Percentiles rank a stretch among this genome's conserved stretches.
phyloP scores from a whole-genome alignment of 164 flowering plant species.

The Tetrastigma voinierianum region DNA sequence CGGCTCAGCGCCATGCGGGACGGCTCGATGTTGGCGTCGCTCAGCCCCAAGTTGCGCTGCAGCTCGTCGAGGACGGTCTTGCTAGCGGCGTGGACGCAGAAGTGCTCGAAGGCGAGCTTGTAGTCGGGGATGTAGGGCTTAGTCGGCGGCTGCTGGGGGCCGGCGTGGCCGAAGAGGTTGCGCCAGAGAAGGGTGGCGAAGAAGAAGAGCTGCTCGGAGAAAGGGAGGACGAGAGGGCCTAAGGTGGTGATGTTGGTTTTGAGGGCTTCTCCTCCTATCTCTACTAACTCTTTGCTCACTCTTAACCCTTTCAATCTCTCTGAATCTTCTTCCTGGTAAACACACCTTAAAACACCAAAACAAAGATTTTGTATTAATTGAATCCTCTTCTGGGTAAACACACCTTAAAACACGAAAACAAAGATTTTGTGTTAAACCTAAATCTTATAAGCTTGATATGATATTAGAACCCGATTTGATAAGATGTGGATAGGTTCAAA shows the following conservation, averaged over 20 bases:
- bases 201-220: slow-evolving; percentile 87
- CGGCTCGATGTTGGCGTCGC: slow-evolving; percentile 74
- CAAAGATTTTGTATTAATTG: no score
- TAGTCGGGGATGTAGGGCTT: slow-evolving; percentile 92
- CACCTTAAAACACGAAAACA: slow-evolving; percentile 43
- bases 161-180: slow-evolving; percentile 33
- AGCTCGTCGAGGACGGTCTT: slow-evolving; percentile 76
- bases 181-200: slow-evolving; percentile 51
- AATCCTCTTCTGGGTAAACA: slow-evolving; percentile 86
- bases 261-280: slow-evolving; percentile 85
- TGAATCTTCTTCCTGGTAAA: slow-evolving; percentile 87
- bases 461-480: no score
- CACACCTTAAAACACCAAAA: slow-evolving; percentile 42
- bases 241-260: slow-evolving; percentile 94
- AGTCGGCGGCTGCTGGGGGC: not conserved
- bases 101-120: slow-evolving; percentile 96
- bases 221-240: slow-evolving; percentile 84
- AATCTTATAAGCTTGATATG: no score
- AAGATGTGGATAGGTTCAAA: no score
- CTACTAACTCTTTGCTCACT: slow-evolving; percentile 67
- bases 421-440: no score
- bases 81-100: slow-evolving; percentile 89
- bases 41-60: slow-evolving; percentile 77
- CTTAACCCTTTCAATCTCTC: slow-evolving; percentile 61
- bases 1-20: slow-evolving; percentile 82